Evolutionary conservation across 1,284 basidiomycete species (phyloP), one percentile per base, ranked within the genome.

Genomic region (Ustilago bromivora): DNA sequence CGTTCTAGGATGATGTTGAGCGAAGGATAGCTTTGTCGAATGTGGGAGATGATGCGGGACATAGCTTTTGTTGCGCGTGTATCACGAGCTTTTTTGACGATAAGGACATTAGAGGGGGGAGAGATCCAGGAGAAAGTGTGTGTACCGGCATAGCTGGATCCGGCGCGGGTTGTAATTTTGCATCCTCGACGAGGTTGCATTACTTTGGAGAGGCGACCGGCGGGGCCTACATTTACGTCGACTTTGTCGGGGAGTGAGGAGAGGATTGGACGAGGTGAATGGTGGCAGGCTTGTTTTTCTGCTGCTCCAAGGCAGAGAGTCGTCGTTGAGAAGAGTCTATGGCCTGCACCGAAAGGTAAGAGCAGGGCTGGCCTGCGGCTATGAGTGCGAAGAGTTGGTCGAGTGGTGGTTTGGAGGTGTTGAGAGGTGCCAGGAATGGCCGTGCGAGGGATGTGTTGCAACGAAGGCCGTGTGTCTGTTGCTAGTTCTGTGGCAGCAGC

Each of bases 1-100:
- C 92, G 89, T 86, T 94, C 94, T 78, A 93, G 90, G 78, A 92
- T 93, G 12, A 94, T 89, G 64, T 90, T 89, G 4, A 93, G 91
- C n/a, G 89, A 88, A 0, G 92, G 91, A 82, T 94, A 93, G 36
- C 88, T 36, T 9, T 61, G 8, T 4, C 63, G 70, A 4, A 87
- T 57, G 70, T 86, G 78, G 11, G 65, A 51, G 35, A 89, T 83
- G 38, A 89, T 84, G 34, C 79, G 69, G 6, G 83, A 76, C 82
- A 89, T 87, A 1, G 89, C 88, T 12, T 72, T 64, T 1, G 81
- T 83, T 1, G 88, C 88, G 1, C 86, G 78, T 19, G 82, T 72
- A 71, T 89, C 89, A 53, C 88, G 71, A 3, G 82, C 84, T 75
- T 90, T 90, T 73, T 88, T 88, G 31, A 90, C 85, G 9, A 90